Percentiles rank a stretch among this genome's conserved stretches.
Conservation (phyloP, 768 basidiomycete genomes). For the Gautieria morchelliformis region DNA sequence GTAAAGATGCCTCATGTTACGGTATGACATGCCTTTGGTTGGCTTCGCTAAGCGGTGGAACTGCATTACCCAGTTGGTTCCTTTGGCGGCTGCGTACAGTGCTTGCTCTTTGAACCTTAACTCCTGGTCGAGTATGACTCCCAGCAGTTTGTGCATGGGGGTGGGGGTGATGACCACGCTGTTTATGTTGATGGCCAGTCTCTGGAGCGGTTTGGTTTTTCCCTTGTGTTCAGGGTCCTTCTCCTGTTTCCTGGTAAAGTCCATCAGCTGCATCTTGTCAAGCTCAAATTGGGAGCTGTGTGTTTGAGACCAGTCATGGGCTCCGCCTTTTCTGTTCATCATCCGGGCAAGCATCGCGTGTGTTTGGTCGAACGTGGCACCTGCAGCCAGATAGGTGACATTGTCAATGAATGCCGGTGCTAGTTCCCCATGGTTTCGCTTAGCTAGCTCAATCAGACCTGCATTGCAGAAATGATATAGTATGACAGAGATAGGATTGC, state of each 20-base stretch:
- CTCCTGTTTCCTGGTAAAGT: conserved; percentile 14
- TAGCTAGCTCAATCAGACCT: conserved; percentile 12
- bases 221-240: neutral
- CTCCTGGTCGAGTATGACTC: conserved; percentile 21
- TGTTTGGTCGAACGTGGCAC: conserved; percentile 15
- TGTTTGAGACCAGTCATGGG: conserved; percentile 16
- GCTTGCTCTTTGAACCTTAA: conserved; percentile 19
- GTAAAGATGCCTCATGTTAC: too few relatives aligned
- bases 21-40: too few relatives aligned
- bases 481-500: conserved; percentile 16
- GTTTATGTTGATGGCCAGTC: conserved; percentile 7
- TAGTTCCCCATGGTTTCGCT: too few relatives aligned
- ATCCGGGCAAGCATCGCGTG: conserved; percentile 17
- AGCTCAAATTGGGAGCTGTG: conserved; percentile 26
- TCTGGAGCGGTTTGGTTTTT: neutral
- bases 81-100: conserved; percentile 1
- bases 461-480: conserved; percentile 17
- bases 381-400: conserved; percentile 16
- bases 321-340: conserved; percentile 18
- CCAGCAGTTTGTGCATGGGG: conserved; percentile 22
- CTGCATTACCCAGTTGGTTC: too few relatives aligned
- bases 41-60: too few relatives aligned
- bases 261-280: conserved; percentile 21
- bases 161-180: conserved; percentile 2
- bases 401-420: conserved; percentile 12